These are phyloP conservation scores for Middelhovenomyces tepae DNA, from an alignment of 805 yeast species.

Conservation along the genomic window DNA sequence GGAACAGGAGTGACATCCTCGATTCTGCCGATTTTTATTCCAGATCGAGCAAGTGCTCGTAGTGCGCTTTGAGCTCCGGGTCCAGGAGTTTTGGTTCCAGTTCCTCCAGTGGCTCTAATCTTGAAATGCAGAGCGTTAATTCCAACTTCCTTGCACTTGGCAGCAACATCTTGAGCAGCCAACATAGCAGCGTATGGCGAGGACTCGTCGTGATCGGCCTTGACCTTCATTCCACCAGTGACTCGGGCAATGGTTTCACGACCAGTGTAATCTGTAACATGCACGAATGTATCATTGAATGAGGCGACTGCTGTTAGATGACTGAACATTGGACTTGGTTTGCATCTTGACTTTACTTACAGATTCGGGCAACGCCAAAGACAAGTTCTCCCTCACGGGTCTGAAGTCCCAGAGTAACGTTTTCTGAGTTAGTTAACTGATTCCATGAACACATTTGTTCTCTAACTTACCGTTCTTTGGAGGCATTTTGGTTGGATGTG, in stretches of 20 bases:
- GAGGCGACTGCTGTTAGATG: too few species aligned
- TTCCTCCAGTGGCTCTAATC: slow-evolving; percentile 99
- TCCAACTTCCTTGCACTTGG: slow-evolving; percentile 98
- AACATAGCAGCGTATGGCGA: slow-evolving; percentile 99
- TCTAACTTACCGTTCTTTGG: slow-evolving; percentile 21
- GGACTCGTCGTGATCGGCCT: slow-evolving; percentile 99
- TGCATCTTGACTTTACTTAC: too few species aligned
- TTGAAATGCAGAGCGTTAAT: slow-evolving; percentile 99
- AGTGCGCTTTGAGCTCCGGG: slow-evolving; percentile 99
- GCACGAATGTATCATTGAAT: slow-evolving; percentile 99
- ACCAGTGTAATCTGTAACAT: slow-evolving; percentile 98
- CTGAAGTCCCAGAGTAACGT: slow-evolving; percentile 64
- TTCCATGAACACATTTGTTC: neutral
- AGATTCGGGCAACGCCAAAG: slow-evolving; percentile 99
- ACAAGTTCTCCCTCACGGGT: slow-evolving; percentile 97
- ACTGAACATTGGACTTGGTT: too few species aligned
- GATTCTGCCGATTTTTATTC: slow-evolving; percentile 98
- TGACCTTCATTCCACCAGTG: slow-evolving; percentile 99
- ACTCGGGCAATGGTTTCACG: slow-evolving; percentile 99
- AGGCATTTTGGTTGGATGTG: slow-evolving; percentile 14
- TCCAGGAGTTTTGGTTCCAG: slow-evolving; percentile 99
- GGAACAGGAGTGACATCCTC: slow-evolving; percentile 99
- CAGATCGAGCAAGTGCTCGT: slow-evolving; percentile 99
- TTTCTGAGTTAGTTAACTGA: slow-evolving; percentile 21
- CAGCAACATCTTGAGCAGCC: slow-evolving; percentile 99